Evolutionary conservation across 208 protist species (phyloP).

Genomic region (Trypanosoma cruzi): DNA sequence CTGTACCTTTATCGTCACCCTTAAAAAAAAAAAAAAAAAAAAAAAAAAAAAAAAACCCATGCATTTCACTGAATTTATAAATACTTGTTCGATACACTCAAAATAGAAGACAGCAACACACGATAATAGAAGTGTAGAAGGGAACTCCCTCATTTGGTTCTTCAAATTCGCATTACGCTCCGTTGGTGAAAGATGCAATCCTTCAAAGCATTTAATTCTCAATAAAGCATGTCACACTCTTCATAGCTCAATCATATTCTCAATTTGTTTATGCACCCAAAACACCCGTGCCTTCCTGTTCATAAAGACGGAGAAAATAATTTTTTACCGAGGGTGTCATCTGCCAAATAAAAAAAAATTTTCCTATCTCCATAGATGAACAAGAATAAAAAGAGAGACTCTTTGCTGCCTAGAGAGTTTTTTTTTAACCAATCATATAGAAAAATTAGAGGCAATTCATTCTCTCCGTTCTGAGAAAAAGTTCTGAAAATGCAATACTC

Average conservation of each 20-base stretch:
- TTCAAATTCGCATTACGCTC: constrained; percentile 3
- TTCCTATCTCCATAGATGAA: constrained; percentile 21
- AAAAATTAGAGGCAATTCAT: constrained; percentile 15
- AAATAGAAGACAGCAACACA: constrained; percentile 19
- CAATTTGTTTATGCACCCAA: constrained; percentile 27
- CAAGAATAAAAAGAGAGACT: constrained; percentile 23
- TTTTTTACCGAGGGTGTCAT: constrained; percentile 29
- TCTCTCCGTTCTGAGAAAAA: background rate
- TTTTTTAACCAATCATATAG: constrained; percentile 15
- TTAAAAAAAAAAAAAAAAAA: too few species aligned
- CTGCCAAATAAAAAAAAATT: constrained; percentile 27
- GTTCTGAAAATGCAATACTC: constrained; percentile 11
- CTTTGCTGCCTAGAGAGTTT: background rate
- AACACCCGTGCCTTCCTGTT: constrained; percentile 15
- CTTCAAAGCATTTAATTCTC: constrained; percentile 31
- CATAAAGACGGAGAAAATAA: constrained; percentile 10
- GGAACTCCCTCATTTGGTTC: constrained; percentile 10
- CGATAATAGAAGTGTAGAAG: constrained; percentile 14
- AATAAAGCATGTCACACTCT: constrained; percentile 24
- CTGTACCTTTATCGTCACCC: constrained; percentile 5
- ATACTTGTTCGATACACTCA: constrained; percentile 13
- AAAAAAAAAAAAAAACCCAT: too few species aligned
- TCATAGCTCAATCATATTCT: constrained; percentile 10
- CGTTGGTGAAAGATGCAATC: constrained; percentile 28
- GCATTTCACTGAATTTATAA: constrained; percentile 20